Evolutionary conservation across 208 protist species (phyloP).

Genomic region (Leishmania guyanensis): DNA sequence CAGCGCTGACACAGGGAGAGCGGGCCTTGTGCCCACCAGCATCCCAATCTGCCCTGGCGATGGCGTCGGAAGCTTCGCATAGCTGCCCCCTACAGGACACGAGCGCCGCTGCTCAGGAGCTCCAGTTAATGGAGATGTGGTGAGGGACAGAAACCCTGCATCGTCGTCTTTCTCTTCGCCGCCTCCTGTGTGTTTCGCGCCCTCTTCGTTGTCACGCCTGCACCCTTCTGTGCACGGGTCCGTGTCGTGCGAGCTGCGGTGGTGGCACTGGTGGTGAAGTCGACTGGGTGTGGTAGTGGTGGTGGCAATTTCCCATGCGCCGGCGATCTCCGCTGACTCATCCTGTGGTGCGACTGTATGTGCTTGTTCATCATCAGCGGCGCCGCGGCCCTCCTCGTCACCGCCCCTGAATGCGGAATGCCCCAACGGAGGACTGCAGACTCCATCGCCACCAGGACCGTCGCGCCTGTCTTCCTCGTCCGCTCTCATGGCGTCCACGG

Average conservation of each 20-base stretch:
- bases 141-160: background rate
- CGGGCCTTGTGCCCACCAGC: background rate
- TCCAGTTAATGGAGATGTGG: constrained; percentile 1
- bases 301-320: background rate
- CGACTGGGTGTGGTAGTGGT: background rate
- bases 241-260: background rate
- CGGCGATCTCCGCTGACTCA: background rate
- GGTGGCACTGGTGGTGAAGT: background rate
- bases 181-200: no score
- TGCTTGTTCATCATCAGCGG: background rate
- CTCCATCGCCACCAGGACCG: background rate
- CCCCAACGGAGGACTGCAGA: background rate
- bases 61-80: background rate
- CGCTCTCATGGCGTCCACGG: background rate
- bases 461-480: background rate
- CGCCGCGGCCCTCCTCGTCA: background rate
- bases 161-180: background rate
- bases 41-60: background rate
- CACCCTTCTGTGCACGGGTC: background rate
- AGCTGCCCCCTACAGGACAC: background rate
- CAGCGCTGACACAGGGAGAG: background rate
- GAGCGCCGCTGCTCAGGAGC: background rate
- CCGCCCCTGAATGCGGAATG: background rate
- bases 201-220: background rate
- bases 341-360: background rate